Evolutionary conservation across 164 flowering plant genomes (phyloP).

Genomic region (Magnolia changhungtana): DNA sequence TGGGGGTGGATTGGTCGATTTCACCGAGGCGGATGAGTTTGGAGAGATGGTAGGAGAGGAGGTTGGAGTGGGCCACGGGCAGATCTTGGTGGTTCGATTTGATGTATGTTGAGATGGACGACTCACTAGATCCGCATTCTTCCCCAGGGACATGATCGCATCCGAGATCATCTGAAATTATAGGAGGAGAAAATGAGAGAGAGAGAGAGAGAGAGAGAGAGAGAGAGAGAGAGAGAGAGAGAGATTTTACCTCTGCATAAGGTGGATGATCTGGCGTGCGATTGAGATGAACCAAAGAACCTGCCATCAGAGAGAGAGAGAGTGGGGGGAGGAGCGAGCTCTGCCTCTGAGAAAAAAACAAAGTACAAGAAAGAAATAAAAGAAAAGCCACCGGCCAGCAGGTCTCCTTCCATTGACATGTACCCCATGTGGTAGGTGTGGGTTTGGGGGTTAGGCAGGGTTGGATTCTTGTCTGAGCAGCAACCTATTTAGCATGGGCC

Average conservation of each 20-base stretch:
- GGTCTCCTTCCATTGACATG: no score
- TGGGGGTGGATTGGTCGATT: neutral
- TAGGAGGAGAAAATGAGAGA: neutral
- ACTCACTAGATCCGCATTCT: neutral
- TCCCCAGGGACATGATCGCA: constrained; percentile 1
- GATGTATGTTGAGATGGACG: neutral
- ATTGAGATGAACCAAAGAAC: neutral
- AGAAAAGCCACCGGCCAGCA: no score
- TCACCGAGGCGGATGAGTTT: constrained; percentile 3
- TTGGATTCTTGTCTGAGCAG: no score
- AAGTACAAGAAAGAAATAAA: no score
- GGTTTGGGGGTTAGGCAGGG: no score
- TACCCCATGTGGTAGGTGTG: no score
- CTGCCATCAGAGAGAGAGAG: no score
- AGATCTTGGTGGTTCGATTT: neutral
- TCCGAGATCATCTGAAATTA: neutral
- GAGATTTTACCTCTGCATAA: neutral
- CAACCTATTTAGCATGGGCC: no score
- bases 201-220: neutral
- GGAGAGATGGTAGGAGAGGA: constrained; percentile 5
- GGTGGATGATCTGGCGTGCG: constrained; percentile 9
- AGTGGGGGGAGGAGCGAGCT: no score
- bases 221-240: neutral
- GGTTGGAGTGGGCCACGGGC: constrained; percentile 3
- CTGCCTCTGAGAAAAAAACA: neutral